Percentiles rank a stretch among this genome's conserved stretches.
Evolutionary conservation across 495 filamentous ascomycete genomes (phyloP).

Genomic region (Articulospora tetracladia): DNA sequence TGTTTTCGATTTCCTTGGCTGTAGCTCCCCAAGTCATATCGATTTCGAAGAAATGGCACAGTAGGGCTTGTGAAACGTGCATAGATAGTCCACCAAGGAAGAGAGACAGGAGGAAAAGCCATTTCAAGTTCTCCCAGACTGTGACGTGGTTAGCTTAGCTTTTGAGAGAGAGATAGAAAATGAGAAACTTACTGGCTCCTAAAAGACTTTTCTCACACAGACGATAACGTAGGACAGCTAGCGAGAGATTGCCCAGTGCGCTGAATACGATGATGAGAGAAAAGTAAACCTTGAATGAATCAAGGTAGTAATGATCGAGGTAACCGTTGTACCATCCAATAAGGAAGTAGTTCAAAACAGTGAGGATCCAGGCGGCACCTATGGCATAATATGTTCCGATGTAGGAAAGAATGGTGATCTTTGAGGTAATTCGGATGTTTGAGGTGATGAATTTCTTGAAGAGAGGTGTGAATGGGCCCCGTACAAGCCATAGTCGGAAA

Average conservation of each 20-base stretch:
- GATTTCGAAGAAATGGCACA: slow-evolving; percentile 57
- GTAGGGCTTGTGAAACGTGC: slow-evolving; percentile 54
- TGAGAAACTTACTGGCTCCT: slow-evolving; percentile 11
- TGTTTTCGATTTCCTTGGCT: slow-evolving; percentile 55
- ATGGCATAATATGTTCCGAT: slow-evolving; percentile 45
- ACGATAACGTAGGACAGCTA: slow-evolving; percentile 9
- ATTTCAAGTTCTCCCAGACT: slow-evolving; percentile 57
- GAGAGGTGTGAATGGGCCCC: slow-evolving; percentile 60
- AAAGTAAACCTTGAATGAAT: slow-evolving; percentile 45
- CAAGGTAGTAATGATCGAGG: slow-evolving; percentile 50
- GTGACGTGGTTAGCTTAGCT: background rate
- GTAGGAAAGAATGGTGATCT: slow-evolving; percentile 68
- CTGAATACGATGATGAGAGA: slow-evolving; percentile 38
- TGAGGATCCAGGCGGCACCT: slow-evolving; percentile 6
- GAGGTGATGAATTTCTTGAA: slow-evolving; percentile 57
- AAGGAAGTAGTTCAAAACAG: slow-evolving; percentile 48
- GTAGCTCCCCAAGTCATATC: slow-evolving; percentile 61
- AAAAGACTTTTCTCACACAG: slow-evolving; percentile 17
- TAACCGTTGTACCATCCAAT: slow-evolving; percentile 45
- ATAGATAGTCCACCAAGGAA: slow-evolving; percentile 62
- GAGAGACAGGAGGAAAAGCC: slow-evolving; percentile 55
- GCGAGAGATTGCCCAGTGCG: slow-evolving; percentile 7
- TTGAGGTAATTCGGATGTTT: slow-evolving; percentile 57
- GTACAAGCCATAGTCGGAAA: slow-evolving; percentile 42
- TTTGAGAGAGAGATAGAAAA: background rate